Base-by-base conservation (phyloP, 1,284 basidiomycete genomes). In the Ganoderma lingzhi region DNA sequence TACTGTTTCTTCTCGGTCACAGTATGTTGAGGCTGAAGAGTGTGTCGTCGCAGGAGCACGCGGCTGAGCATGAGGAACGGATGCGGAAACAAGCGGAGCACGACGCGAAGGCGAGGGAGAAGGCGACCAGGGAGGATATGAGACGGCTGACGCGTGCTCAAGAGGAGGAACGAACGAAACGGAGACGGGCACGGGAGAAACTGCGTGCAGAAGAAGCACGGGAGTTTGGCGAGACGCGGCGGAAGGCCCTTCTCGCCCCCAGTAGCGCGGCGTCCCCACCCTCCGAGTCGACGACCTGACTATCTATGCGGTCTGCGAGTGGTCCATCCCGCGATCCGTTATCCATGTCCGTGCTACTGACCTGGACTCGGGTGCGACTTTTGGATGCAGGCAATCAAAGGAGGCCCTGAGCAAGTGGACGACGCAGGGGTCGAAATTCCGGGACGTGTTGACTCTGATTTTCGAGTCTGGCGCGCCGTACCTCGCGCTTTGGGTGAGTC, bases 1-100 rank as follows among this genome's bases (percentile, higher is more conserved):
- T 81, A 9, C 32, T 60, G n/a, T 45, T n/a, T 3, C 1, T 23
- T 17, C 59, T 45, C 39, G 37, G 37, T 9, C 10, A 8, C 10
- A 9, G 39, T 9, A 12, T 41, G 35, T 35, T 35, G 35, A 35
- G 35, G 35, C 35, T 41, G 39, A 41, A 14, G 12, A 14, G 10
- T 14, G 64, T 59, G 39, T 45, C 41, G 53, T 44, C 64, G 35
- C 72, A 93, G 91, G 78, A 90, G 12, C 90, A 93, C 73, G 88
- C 89, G 17, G 84, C 86, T 60, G 86, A 93, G 78, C 85, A 88
- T 74, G 90, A 87, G 69, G 90, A 92, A 70, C 83, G 88, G 69
- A 82, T 86, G 69, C 87, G 85, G 23, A 82, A 83, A 75, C 87
- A 88, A 75, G 87, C 85, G 0, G 82, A 83, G 63, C 81, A 79